Evolutionary conservation across 345 rosid species (phyloP).

Genomic region (Euphorbia peplus): DNA sequence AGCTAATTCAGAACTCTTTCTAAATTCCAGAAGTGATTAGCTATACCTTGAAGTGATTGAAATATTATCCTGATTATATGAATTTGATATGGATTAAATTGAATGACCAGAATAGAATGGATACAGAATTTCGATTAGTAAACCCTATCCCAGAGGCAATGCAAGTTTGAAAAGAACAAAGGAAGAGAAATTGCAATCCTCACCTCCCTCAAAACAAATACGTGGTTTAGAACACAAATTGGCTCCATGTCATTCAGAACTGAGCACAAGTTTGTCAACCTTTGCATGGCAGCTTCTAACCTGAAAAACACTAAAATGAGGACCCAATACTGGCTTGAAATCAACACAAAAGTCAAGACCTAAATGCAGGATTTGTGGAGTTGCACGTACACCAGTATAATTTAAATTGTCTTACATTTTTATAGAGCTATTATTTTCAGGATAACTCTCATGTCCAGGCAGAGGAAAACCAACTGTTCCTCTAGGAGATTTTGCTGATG

Average conservation of each 20-base stretch:
- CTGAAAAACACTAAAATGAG: conserved; percentile 41
- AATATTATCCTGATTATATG: not conserved
- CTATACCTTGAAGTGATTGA: conserved; percentile 1
- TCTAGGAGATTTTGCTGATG: conserved; percentile 78
- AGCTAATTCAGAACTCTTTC: too few species aligned
- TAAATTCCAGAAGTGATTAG: too few species aligned
- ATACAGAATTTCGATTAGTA: not conserved
- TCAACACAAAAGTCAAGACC: conserved; percentile 16
- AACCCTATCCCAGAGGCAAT: not conserved
- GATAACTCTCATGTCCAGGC: conserved; percentile 98
- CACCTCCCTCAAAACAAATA: conserved; percentile 96
- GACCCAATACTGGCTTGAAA: conserved; percentile 60
- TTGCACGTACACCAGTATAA: conserved; percentile 8
- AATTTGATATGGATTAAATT: not conserved
- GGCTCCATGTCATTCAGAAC: conserved; percentile 99
- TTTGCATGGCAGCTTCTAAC: conserved; percentile 99
- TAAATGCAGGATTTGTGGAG: conserved; percentile 5
- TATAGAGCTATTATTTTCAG: conserved; percentile 79
- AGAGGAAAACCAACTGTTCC: conserved; percentile 60
- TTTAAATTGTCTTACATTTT: conserved; percentile 62
- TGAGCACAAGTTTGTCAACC: conserved; percentile 90
- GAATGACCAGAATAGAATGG: not conserved
- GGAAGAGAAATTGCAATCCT: conserved; percentile 21
- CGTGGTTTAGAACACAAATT: conserved; percentile 93
- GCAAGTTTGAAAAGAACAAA: not conserved